Percentiles rank a stretch among this genome's conserved stretches.
Conservation (phyloP, 1,284 basidiomycete genomes). For the Austropuccinia psidii region DNA sequence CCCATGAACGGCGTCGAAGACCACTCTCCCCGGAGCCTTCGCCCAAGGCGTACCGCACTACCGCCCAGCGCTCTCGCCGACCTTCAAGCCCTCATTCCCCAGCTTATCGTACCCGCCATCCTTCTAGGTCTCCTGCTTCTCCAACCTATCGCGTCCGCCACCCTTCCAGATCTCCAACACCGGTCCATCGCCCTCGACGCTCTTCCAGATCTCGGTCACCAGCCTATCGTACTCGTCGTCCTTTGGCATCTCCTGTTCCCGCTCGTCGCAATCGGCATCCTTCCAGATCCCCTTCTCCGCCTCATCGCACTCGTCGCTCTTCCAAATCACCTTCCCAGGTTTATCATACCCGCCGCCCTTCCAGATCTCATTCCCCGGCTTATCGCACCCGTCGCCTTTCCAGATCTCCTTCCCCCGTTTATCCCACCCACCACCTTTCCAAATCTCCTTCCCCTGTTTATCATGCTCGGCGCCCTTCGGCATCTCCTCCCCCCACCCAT, state of each 20-base stretch:
- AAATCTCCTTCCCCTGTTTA: neutral
- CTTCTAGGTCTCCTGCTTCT: neutral
- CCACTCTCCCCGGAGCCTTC: neutral
- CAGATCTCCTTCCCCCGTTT: neutral
- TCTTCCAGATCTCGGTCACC: neutral
- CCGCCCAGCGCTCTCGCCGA: neutral
- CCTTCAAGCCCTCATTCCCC: neutral
- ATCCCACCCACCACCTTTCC: neutral
- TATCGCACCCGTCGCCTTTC: neutral
- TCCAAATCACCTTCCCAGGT: conserved; percentile 1
- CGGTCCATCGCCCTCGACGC: neutral
- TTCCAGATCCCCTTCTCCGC: neutral
- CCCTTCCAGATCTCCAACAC: neutral
- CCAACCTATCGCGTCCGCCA: neutral
- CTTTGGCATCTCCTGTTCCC: neutral
- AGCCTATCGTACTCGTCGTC: neutral
- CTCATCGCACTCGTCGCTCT: neutral
- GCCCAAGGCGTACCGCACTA: neutral
- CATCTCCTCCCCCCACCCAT: neutral
- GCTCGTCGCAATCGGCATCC: neutral
- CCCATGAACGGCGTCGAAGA: neutral
- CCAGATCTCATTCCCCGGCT: neutral
- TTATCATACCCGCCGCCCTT: neutral
- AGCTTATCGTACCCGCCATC: neutral
- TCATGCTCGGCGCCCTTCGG: neutral